These are phyloP conservation scores for Exophiala phaeomuriformis DNA, from an alignment of 2,329 filamentous ascomycete species.

Conservation along the genomic window DNA sequence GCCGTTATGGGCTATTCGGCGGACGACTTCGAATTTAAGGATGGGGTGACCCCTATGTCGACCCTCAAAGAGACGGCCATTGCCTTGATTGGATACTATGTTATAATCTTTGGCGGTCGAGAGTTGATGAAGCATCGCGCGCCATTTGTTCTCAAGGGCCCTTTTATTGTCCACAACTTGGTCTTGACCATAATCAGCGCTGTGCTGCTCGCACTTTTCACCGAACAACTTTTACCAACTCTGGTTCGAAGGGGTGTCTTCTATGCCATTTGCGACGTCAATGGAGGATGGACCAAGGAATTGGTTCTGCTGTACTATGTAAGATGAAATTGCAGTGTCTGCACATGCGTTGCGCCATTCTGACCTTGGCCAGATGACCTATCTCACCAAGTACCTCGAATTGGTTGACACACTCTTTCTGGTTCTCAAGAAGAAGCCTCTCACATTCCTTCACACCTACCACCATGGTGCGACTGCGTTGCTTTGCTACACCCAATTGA, in stretches of 20 bases:
- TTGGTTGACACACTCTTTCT: slow-evolving; percentile 92
- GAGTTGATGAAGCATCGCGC: slow-evolving; percentile 83
- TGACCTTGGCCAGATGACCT: slow-evolving; percentile 64
- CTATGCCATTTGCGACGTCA: slow-evolving; percentile 67
- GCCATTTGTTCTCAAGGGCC: slow-evolving; percentile 75
- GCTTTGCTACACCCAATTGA: slow-evolving; percentile 94
- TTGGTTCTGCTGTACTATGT: slow-evolving; percentile 96
- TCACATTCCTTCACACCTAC: slow-evolving; percentile 98
- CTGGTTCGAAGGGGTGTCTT: slow-evolving; percentile 76
- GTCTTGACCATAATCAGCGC: slow-evolving; percentile 81
- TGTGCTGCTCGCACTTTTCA: slow-evolving; percentile 71
- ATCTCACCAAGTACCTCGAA: slow-evolving; percentile 96
- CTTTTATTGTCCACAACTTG: slow-evolving; percentile 97
- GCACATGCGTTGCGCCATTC: background rate
- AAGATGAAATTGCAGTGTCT: slow-evolving; percentile 37
- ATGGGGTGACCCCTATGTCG: slow-evolving; percentile 79
- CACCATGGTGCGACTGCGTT: slow-evolving; percentile 95
- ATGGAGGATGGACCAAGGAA: slow-evolving; percentile 89
- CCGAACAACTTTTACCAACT: slow-evolving; percentile 84
- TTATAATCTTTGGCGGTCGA: slow-evolving; percentile 85
- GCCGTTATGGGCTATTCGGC: slow-evolving; percentile 70
- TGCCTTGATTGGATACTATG: slow-evolving; percentile 82
- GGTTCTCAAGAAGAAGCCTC: slow-evolving; percentile 98
- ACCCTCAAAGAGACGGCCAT: slow-evolving; percentile 75
- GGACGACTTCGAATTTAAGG: slow-evolving; percentile 76